Percentiles rank a stretch among this genome's conserved stretches.
These are phyloP conservation scores for Hygrocybe coccinea DNA, from an alignment of 768 basidiomycete genomes.

Conservation along the genomic window DNA sequence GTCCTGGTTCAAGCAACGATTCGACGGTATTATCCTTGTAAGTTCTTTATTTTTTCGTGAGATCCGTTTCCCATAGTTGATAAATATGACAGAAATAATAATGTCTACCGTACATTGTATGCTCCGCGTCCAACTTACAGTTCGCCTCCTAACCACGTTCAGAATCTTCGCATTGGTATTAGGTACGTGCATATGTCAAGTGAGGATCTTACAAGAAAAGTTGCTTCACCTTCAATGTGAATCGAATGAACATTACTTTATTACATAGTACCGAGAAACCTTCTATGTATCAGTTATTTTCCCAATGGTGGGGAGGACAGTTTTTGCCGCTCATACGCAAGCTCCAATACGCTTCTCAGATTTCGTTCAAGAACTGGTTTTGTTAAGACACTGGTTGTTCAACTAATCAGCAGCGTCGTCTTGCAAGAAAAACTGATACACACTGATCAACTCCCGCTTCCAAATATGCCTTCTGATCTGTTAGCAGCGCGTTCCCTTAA, in stretches of 20 bases:
- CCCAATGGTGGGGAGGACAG: background rate
- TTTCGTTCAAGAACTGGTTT: constrained; percentile 56
- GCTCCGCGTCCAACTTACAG: background rate
- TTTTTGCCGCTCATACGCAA: constrained; percentile 19
- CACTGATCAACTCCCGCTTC: constrained; percentile 56
- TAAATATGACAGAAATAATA: background rate
- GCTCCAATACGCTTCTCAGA: constrained; percentile 23
- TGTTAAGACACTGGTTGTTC: constrained; percentile 46
- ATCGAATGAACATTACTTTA: too few relatives aligned
- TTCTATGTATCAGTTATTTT: too few relatives aligned
- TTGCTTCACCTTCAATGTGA: background rate
- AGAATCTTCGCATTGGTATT: too few relatives aligned
- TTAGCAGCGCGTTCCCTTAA: constrained; percentile 50
- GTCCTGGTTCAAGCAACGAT: constrained; percentile 99
- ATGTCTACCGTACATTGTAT: background rate
- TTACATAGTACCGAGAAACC: too few relatives aligned
- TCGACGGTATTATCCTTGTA: constrained; percentile 95
- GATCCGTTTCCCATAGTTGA: too few relatives aligned
- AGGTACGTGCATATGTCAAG: too few relatives aligned
- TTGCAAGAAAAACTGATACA: constrained; percentile 18
- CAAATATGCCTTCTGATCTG: constrained; percentile 43
- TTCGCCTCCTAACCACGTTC: background rate
- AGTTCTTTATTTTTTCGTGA: constrained; percentile 23
- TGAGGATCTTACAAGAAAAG: too few relatives aligned
- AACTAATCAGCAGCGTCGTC: background rate